These are phyloP conservation scores for Naematelia aurantialba DNA, from an alignment of 768 basidiomycete genomes.

Conservation along the genomic window DNA sequence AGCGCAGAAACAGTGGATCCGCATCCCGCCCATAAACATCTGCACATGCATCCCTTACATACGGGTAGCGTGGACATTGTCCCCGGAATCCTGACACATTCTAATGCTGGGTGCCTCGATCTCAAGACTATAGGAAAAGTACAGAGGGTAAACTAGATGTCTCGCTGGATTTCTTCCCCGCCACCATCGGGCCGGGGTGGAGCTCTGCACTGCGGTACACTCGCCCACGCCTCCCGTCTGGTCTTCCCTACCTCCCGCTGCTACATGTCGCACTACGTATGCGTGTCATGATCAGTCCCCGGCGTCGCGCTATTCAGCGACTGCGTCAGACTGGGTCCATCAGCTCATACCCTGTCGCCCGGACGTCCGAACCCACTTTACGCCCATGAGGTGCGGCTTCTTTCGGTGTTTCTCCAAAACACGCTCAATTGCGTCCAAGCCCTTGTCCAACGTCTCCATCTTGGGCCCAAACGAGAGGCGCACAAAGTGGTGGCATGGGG, in stretches of 20 bases:
- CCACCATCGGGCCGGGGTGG: no score
- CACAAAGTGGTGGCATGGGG: constrained; percentile 62
- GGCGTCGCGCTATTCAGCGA: not conserved
- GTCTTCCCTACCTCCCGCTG: no score
- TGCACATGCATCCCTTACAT: not conserved
- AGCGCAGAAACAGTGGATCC: constrained; percentile 16
- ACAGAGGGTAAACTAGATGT: no score
- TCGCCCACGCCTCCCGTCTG: no score
- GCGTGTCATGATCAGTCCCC: not conserved
- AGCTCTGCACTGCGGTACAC: no score
- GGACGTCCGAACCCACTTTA: constrained; percentile 25
- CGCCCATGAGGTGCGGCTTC: constrained; percentile 27
- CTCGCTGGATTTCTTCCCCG: no score
- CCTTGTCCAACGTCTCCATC: constrained; percentile 71
- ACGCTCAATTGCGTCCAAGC: constrained; percentile 79
- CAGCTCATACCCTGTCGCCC: not conserved
- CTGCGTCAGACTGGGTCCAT: not conserved
- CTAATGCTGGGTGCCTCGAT: no score
- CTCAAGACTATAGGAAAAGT: no score
- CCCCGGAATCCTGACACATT: no score
- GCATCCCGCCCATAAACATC: not conserved
- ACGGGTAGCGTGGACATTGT: no score
- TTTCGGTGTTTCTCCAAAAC: constrained; percentile 60
- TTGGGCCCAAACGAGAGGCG: constrained; percentile 83
- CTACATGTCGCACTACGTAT: no score